A percentile compares a stretch with the other conserved stretches of the same genome.
Conservation (phyloP, 495 filamentous ascomycete species). For the Sporormia fimetaria region DNA sequence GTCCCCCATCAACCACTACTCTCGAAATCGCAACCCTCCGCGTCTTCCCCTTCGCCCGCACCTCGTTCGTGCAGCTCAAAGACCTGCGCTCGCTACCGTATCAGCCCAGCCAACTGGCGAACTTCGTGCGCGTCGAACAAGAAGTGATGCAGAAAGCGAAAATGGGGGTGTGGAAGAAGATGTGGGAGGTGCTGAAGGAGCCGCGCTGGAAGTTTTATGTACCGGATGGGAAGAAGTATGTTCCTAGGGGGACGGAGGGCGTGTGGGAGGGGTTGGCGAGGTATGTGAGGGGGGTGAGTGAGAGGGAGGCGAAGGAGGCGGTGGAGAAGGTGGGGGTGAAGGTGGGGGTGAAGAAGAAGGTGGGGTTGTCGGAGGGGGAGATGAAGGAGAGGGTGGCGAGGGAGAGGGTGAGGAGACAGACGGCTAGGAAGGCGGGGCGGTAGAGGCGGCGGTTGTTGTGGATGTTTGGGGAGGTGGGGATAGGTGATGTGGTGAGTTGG, state of each 20-base stretch:
- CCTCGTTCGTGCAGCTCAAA: background rate
- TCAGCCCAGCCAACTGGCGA: constrained; percentile 7
- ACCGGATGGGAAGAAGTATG: constrained; percentile 12
- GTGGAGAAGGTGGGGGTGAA: background rate
- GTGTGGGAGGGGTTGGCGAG: constrained; percentile 18
- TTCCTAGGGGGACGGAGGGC: constrained; percentile 6
- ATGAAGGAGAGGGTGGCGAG: background rate
- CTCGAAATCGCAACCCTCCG: constrained; percentile 16
- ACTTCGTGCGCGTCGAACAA: constrained; percentile 7
- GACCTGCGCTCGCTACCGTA: constrained; percentile 11
- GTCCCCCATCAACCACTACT: constrained; percentile 5
- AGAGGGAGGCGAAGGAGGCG: constrained; percentile 3
- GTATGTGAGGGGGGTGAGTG: no score
- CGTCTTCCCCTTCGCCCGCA: constrained; percentile 2
- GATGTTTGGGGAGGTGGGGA: no score
- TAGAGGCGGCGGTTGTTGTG: no score
- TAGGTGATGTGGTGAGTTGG: no score
- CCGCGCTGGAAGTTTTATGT: constrained; percentile 19
- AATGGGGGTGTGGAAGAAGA: background rate
- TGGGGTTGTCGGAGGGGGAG: background rate
- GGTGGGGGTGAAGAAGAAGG: background rate
- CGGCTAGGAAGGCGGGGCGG: no score
- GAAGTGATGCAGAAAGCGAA: background rate
- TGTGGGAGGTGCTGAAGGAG: constrained; percentile 4
- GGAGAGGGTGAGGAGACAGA: background rate